Conservation (phyloP, 352 stramenopile species). For the Globisporangium cylindrosporum region DNA sequence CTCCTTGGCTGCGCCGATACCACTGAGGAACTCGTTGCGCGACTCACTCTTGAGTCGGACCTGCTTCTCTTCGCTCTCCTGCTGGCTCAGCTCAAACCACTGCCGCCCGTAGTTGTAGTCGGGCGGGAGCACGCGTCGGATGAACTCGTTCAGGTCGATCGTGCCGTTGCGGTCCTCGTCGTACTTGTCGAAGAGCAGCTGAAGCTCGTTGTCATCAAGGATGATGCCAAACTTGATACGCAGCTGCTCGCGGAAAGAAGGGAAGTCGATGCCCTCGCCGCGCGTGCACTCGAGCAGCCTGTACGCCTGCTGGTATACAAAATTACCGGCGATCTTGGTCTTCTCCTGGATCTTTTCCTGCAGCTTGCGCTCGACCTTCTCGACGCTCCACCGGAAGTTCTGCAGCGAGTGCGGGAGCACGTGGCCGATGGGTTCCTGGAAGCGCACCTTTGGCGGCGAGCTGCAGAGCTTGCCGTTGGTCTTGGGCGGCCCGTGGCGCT, state of each 20-base stretch:
- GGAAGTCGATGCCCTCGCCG: conserved; percentile 77
- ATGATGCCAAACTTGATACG: conserved; percentile 81
- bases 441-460: conserved; percentile 54
- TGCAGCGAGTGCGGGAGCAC: conserved; percentile 55
- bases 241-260: conserved; percentile 70
- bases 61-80: conserved; percentile 64
- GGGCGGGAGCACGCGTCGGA: conserved; percentile 63
- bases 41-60: conserved; percentile 52
- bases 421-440: conserved; percentile 63
- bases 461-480: conserved; percentile 30
- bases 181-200: conserved; percentile 84
- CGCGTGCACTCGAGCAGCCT: conserved; percentile 68
- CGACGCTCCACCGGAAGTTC: conserved; percentile 72
- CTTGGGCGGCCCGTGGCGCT: conserved; percentile 1
- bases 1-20: conserved; percentile 26
- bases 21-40: conserved; percentile 59
- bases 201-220: conserved; percentile 64
- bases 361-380: conserved; percentile 80
- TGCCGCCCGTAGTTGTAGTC: conserved; percentile 74
- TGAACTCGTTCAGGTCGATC: conserved; percentile 85
- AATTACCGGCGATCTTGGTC: conserved; percentile 81
- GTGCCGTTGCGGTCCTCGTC: conserved; percentile 76
- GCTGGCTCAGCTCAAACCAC: conserved; percentile 74
- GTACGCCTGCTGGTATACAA: conserved; percentile 86
- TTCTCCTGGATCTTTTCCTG: conserved; percentile 87